These are phyloP conservation scores for Lumnitzera littorea DNA, from an alignment of 345 rosid species.

Conservation along the genomic window DNA sequence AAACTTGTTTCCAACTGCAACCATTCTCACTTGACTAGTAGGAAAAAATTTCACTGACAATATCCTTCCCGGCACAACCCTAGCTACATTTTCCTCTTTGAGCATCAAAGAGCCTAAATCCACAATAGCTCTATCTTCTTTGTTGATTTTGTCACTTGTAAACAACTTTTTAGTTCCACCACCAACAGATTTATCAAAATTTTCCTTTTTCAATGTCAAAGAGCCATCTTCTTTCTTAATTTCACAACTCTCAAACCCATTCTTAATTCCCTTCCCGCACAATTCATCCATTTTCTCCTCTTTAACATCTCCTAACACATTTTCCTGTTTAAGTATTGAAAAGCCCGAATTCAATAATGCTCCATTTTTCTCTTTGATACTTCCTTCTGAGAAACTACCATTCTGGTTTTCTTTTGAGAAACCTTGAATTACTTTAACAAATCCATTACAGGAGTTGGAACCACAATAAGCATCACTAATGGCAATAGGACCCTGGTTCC, in stretches of 20 bases:
- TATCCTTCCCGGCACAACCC: constrained; percentile 54
- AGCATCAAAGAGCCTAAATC: constrained; percentile 38
- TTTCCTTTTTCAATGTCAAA: neutral
- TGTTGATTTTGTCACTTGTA: neutral
- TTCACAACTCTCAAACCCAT: too few species aligned
- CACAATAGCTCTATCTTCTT: constrained; percentile 12
- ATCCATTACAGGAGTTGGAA: constrained; percentile 16
- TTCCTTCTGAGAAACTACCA: neutral
- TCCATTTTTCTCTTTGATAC: constrained; percentile 1
- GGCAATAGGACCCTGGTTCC: constrained; percentile 35
- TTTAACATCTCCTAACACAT: too few species aligned
- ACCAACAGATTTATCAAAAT: neutral
- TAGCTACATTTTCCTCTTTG: constrained; percentile 53
- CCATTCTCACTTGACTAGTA: constrained; percentile 40
- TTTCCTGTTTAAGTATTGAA: too few species aligned
- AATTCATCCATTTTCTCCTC: neutral
- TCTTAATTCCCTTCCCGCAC: neutral
- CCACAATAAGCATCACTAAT: constrained; percentile 41
- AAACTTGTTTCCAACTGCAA: constrained; percentile 55
- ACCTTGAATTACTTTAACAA: constrained; percentile 29
- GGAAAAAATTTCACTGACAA: constrained; percentile 56
- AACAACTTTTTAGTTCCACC: neutral
- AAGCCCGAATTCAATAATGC: too few species aligned
- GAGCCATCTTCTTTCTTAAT: neutral
- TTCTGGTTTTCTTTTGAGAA: constrained; percentile 12